Evolutionary conservation across 352 stramenopile species (phyloP).

Genomic region (Phytophthora capsici): DNA sequence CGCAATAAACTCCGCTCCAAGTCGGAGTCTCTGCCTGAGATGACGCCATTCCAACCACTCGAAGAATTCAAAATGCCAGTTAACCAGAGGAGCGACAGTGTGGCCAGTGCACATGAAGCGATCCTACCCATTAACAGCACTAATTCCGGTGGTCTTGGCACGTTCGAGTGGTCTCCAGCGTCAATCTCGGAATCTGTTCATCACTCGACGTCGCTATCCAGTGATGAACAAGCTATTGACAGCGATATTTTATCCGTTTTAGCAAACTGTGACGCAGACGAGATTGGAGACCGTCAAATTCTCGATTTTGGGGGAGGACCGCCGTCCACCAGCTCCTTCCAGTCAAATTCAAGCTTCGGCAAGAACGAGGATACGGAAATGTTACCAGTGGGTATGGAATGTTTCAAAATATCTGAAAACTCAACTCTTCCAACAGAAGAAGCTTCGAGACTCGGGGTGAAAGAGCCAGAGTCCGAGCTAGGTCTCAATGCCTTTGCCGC

Average conservation of each 20-base stretch:
- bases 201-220: slow-evolving; percentile 45
- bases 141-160: slow-evolving; percentile 10
- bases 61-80: slow-evolving; percentile 37
- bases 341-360: slow-evolving; percentile 32
- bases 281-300: slow-evolving; percentile 36
- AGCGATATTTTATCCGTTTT: slow-evolving; percentile 80
- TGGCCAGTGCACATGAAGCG: slow-evolving; percentile 23
- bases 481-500: slow-evolving; percentile 32
- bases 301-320: slow-evolving; percentile 22
- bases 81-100: slow-evolving; percentile 47
- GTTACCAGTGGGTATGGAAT: slow-evolving; percentile 45
- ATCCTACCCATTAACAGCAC: slow-evolving; percentile 28
- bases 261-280: slow-evolving; percentile 54
- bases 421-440: slow-evolving; percentile 13
- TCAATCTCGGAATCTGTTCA: slow-evolving; percentile 23
- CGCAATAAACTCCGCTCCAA: slow-evolving; percentile 64
- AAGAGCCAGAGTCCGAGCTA: slow-evolving; percentile 31
- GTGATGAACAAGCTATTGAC: slow-evolving; percentile 73
- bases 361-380: slow-evolving; percentile 50
- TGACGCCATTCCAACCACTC: slow-evolving; percentile 30
- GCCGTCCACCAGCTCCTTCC: slow-evolving; percentile 34
- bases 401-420: slow-evolving; percentile 48
- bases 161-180: slow-evolving; percentile 47
- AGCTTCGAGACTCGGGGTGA: slow-evolving; percentile 9
- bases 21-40: slow-evolving; percentile 61